Evolutionary conservation across 2,329 filamentous ascomycete species (phyloP).

Genomic region (Pseudophaeomoniella oleicola): DNA sequence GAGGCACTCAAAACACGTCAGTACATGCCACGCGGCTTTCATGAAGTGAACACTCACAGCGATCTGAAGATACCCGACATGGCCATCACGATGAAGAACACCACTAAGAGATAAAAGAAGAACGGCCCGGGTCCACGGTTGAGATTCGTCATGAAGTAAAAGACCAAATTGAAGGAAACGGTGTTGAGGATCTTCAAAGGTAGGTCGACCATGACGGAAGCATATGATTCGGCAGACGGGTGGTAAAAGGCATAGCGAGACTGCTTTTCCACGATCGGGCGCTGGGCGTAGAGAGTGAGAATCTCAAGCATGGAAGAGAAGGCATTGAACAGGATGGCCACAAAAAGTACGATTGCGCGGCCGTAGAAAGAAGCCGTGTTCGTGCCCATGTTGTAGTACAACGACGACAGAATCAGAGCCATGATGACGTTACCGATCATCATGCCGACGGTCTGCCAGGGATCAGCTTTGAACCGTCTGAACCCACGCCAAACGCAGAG

Average conservation of each 20-base stretch:
- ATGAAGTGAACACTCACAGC: conserved; percentile 62
- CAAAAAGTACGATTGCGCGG: conserved; percentile 49
- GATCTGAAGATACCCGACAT: conserved; percentile 47
- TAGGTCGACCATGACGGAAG: conserved; percentile 33
- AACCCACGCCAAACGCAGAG: neutral
- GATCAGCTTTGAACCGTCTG: neutral
- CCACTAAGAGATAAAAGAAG: conserved; percentile 45
- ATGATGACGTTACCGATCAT: neutral
- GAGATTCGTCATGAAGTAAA: conserved; percentile 52
- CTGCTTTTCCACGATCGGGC: conserved; percentile 45
- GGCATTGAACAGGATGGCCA: conserved; percentile 46
- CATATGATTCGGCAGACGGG: conserved; percentile 30
- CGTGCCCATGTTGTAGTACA: conserved; percentile 48
- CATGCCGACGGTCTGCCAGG: neutral
- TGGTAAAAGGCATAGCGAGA: conserved; percentile 44
- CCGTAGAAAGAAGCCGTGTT: conserved; percentile 45
- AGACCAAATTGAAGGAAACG: conserved; percentile 39
- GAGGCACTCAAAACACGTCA: conserved; percentile 30
- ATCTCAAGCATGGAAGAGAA: conserved; percentile 54
- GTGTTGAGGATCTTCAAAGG: conserved; percentile 46
- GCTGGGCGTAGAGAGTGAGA: conserved; percentile 44
- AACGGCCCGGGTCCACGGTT: conserved; percentile 37
- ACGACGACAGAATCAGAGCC: conserved; percentile 47
- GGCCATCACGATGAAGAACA: conserved; percentile 41
- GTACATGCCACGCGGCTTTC: conserved; percentile 41